Evolutionary conservation across 1,284 basidiomycete genomes (phyloP).

Genomic region (Stygiomarasmius scandens): DNA sequence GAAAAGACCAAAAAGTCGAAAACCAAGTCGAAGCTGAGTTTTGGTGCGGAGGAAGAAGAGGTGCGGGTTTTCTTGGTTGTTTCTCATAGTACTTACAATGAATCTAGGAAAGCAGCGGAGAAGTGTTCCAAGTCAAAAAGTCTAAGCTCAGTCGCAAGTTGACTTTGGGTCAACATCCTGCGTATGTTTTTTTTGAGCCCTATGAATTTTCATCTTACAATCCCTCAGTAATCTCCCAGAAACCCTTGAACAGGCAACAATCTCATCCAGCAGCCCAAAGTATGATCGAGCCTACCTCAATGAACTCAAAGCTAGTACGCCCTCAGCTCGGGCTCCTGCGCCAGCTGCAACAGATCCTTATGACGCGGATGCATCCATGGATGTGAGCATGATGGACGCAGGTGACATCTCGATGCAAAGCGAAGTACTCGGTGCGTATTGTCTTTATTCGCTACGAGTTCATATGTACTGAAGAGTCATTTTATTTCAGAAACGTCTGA

Average conservation of each 20-base stretch:
- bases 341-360: slow-evolving; percentile 38
- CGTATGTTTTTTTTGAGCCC: slow-evolving; percentile 34
- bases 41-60: slow-evolving; percentile 82
- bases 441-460: not conserved
- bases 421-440: slow-evolving; percentile 34
- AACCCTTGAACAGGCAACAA: slow-evolving; percentile 54
- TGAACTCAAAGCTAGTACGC: slow-evolving; percentile 83
- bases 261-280: slow-evolving; percentile 52
- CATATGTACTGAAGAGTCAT: not conserved
- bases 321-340: slow-evolving; percentile 54
- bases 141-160: slow-evolving; percentile 72
- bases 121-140: slow-evolving; percentile 77
- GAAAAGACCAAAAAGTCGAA: slow-evolving; percentile 65
- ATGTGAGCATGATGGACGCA: slow-evolving; percentile 33
- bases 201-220: slow-evolving; percentile 13
- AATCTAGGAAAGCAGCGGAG: slow-evolving; percentile 43
- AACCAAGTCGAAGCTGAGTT: slow-evolving; percentile 74
- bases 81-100: slow-evolving; percentile 22
- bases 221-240: slow-evolving; percentile 34
- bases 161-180: slow-evolving; percentile 53
- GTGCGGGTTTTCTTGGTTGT: slow-evolving; percentile 40
- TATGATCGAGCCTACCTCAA: slow-evolving; percentile 83
- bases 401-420: slow-evolving; percentile 35
- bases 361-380: slow-evolving; percentile 59
- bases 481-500: slow-evolving; percentile 28